Base-by-base conservation (phyloP, 768 basidiomycete genomes). In the Rhizopogon sp. region DNA sequence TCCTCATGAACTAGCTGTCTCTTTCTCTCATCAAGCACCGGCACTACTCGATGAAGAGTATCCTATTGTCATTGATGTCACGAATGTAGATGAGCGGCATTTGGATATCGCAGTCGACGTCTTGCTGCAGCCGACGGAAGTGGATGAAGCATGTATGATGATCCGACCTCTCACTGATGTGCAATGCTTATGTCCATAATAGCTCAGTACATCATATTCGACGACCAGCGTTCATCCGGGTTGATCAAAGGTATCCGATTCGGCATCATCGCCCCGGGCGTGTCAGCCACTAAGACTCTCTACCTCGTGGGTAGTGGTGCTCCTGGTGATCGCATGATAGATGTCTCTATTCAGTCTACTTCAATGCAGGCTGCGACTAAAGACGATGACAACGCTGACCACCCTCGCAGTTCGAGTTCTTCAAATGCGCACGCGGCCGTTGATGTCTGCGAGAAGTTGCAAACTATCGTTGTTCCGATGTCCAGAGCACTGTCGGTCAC, bases 11-110 rank as follows among this genome's bases (percentile, higher is more conserved):
- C 62, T 96, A 3, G 61, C 69, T 4, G 71, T 90, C 17, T 71
- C 74, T 0, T 65, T 94, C 43, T 67, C 74, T 1, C 86, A 93
- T 55, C 71, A 79, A 0, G 67, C 78, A 1, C 88, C 89, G 0
- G 92, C 91, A 1, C 90, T 87, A 66, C 68, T 96, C 37, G 85
- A 89, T 58, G 95, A 97, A 67, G 77, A 80, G 43, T 90, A 88
- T 63, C 85, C 88, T 0, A 85, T 98, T 60, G 65, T 67, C 10
- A 74, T 98, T 41, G 76, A 82, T 44, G 76, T 96, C 13, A 80
- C 72, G 4, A 97, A 94, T 64, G 63, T 72, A 5, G 93, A 97
- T 65, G 80, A 81, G 44, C 75, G 83, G 17, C 77, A 84, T 25
- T 69, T 98, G 10, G 83, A 89, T 14, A 70, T 91, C 11, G 71